Evolutionary conservation across 1,284 basidiomycete species (phyloP).

Genomic region (Ganoderma sp.): DNA sequence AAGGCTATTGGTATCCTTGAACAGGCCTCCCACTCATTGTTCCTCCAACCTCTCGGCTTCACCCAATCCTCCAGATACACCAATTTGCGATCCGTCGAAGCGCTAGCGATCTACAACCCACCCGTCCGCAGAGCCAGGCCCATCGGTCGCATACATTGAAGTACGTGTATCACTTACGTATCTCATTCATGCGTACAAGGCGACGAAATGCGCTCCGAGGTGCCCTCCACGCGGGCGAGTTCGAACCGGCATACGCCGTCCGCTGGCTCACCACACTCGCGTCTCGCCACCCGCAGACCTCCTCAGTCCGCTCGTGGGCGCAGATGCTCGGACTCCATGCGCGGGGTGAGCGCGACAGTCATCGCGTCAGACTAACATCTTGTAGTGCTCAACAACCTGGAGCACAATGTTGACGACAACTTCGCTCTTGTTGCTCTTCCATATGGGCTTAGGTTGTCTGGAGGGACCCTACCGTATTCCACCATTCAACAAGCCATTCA

Average conservation of each 20-base stretch:
- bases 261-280: slow-evolving; percentile 65
- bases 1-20: background rate
- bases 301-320: slow-evolving; percentile 28
- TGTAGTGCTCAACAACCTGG: slow-evolving; percentile 75
- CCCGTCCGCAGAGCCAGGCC: slow-evolving; percentile 50
- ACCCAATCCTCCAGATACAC: slow-evolving; percentile 36
- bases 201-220: slow-evolving; percentile 2
- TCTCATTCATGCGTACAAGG: slow-evolving; percentile 19
- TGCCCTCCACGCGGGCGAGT: slow-evolving; percentile 55
- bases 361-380: slow-evolving; percentile 84
- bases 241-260: slow-evolving; percentile 71
- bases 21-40: slow-evolving; percentile 23
- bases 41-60: slow-evolving; percentile 38
- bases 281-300: slow-evolving; percentile 33
- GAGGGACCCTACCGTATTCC: slow-evolving; percentile 8
- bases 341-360: slow-evolving; percentile 45
- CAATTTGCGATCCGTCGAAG: slow-evolving; percentile 32
- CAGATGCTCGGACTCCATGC: slow-evolving; percentile 25
- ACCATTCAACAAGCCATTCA: slow-evolving; percentile 55
- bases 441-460: slow-evolving; percentile 22
- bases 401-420: slow-evolving; percentile 69
- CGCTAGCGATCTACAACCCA: slow-evolving; percentile 53
- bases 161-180: too few relatives aligned
- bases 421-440: slow-evolving; percentile 42
- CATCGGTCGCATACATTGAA: slow-evolving; percentile 19